These are phyloP conservation scores for Lactuca sativa DNA, from an alignment of 129 eudicot species.

Conservation along the genomic window DNA sequence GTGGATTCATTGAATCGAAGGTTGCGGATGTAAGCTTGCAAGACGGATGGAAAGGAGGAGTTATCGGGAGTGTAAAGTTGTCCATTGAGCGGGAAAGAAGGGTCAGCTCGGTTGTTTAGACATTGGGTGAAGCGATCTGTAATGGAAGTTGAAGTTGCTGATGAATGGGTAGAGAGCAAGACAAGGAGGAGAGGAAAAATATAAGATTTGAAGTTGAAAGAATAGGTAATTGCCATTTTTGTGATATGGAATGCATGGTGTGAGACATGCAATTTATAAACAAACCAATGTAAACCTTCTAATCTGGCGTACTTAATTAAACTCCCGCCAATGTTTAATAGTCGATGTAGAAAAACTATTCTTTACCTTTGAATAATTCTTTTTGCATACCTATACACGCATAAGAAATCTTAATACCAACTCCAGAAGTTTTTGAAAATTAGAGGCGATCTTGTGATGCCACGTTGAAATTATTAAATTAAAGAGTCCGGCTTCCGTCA, in stretches of 20 bases:
- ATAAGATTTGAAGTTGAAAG: not conserved
- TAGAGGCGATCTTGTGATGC: too few species aligned
- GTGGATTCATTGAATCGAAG: not conserved
- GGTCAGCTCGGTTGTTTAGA: slow-evolving; percentile 15
- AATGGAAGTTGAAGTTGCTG: not conserved
- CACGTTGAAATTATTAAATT: too few species aligned
- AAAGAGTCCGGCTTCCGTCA: too few species aligned
- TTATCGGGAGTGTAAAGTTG: slow-evolving; percentile 25
- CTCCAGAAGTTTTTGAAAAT: too few species aligned
- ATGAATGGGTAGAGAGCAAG: not conserved
- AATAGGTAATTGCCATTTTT: not conserved
- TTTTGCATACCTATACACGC: too few species aligned
- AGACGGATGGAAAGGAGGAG: slow-evolving; percentile 17
- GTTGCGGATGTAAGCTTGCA: not conserved
- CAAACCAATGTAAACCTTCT: too few species aligned
- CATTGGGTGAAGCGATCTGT: not conserved
- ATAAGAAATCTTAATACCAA: too few species aligned
- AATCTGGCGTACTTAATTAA: too few species aligned
- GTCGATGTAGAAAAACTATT: too few species aligned
- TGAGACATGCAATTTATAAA: too few species aligned
- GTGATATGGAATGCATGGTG: not conserved
- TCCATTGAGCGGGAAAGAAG: slow-evolving; percentile 16
- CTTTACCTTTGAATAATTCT: too few species aligned
- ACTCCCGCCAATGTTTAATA: too few species aligned
- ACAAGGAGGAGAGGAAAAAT: not conserved